Evolutionary conservation across 2,329 filamentous ascomycete species (phyloP).

Genomic region (Ceratocystis eucalypticola): DNA sequence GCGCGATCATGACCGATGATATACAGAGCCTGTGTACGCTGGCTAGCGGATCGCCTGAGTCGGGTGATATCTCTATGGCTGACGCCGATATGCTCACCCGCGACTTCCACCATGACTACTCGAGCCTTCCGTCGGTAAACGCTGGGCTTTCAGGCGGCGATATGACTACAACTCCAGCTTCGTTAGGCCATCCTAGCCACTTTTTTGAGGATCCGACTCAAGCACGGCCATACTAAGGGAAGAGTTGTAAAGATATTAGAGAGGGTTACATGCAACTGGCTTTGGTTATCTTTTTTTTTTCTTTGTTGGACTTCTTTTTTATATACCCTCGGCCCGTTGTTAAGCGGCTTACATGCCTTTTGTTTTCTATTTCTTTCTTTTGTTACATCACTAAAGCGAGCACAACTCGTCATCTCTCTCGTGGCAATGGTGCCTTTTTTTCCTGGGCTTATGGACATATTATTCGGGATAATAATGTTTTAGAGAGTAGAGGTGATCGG

Average conservation of each 20-base stretch:
- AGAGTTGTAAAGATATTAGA: not conserved
- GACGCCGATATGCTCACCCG: slow-evolving; percentile 25
- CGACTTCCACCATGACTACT: slow-evolving; percentile 21
- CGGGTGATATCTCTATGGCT: slow-evolving; percentile 28
- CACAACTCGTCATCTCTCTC: not conserved
- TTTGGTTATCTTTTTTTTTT: not conserved
- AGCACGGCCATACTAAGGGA: not conserved
- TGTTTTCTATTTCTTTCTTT: slow-evolving; percentile 2
- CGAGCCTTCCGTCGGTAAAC: slow-evolving; percentile 9
- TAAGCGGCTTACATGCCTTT: not conserved
- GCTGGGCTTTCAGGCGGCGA: slow-evolving; percentile 21
- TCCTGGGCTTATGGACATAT: not conserved
- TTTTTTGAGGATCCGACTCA: slow-evolving; percentile 9
- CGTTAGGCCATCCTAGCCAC: not conserved
- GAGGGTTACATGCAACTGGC: not conserved
- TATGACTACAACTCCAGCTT: slow-evolving; percentile 2
- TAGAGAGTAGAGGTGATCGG: not conserved
- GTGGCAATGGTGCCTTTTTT: not conserved
- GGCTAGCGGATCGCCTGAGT: slow-evolving; percentile 24
- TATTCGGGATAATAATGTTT: not conserved
- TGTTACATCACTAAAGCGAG: too few relatives aligned
- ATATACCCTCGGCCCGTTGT: not conserved
- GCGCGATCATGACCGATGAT: slow-evolving; percentile 29
- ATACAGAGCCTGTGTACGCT: slow-evolving; percentile 27
- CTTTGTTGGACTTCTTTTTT: not conserved